A percentile compares a stretch with the other conserved stretches of the same genome.
These are phyloP conservation scores for Petunia axillaris DNA, from an alignment of 257 asterid species.

Conservation along the genomic window DNA sequence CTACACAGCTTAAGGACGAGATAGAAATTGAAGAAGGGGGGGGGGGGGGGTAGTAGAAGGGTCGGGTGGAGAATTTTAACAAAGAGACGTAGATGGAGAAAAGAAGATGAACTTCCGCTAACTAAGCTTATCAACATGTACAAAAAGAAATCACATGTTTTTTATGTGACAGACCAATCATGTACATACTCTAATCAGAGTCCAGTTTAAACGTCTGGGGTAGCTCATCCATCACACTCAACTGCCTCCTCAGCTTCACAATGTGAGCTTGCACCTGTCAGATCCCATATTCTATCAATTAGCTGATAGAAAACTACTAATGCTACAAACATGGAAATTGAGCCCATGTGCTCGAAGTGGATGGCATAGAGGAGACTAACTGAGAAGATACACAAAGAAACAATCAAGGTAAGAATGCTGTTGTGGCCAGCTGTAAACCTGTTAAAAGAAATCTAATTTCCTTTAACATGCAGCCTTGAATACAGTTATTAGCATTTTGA, in stretches of 20 bases:
- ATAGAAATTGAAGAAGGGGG: constrained; percentile 3
- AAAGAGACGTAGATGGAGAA: constrained; percentile 9
- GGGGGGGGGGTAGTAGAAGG: neutral
- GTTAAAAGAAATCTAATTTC: neutral
- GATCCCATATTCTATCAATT: constrained; percentile 7
- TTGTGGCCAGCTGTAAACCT: neutral
- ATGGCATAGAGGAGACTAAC: neutral
- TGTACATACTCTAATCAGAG: constrained; percentile 43
- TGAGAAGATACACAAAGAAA: constrained; percentile 3
- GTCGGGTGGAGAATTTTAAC: constrained; percentile 5
- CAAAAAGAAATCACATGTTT: constrained; percentile 23
- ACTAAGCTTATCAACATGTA: constrained; percentile 39
- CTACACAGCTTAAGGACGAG: constrained; percentile 15
- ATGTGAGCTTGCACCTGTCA: constrained; percentile 84
- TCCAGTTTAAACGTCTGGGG: constrained; percentile 62
- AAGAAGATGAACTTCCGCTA: constrained; percentile 22
- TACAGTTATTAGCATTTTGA: constrained; percentile 19
- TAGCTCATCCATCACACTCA: constrained; percentile 61
- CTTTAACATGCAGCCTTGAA: constrained; percentile 1
- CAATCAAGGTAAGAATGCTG: constrained; percentile 19
- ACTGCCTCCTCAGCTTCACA: constrained; percentile 69
- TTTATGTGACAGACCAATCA: constrained; percentile 22
- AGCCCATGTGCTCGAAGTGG: neutral
- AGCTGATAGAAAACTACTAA: neutral
- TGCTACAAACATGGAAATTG: neutral